phyloP scores from a whole-genome alignment of 345 rosid genomes.

The Erucastrum elatum region DNA sequence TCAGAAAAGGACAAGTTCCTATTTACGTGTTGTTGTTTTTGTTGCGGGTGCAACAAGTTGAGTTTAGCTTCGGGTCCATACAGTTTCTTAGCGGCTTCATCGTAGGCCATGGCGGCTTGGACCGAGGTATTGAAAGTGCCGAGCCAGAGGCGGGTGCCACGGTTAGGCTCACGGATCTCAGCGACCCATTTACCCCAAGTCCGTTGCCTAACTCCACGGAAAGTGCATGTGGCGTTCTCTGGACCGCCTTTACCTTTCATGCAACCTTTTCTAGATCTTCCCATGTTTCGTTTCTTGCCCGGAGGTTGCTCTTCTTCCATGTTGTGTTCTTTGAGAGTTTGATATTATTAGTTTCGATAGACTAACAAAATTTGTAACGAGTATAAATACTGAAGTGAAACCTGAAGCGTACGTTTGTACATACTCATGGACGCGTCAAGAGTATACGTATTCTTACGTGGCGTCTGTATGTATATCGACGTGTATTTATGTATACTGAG shows the following conservation, averaged over 20 bases:
- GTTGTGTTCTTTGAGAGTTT: constrained; percentile 18
- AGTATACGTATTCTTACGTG: constrained; percentile 29
- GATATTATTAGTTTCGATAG: not conserved
- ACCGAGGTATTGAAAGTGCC: constrained; percentile 54
- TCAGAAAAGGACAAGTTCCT: constrained; percentile 28
- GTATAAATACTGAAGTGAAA: constrained; percentile 5
- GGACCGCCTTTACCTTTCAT: constrained; percentile 77
- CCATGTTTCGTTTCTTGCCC: constrained; percentile 44
- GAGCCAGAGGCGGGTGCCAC: constrained; percentile 58
- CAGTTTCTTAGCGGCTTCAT: constrained; percentile 53
- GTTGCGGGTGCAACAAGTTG: constrained; percentile 44
- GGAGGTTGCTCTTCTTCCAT: constrained; percentile 40
- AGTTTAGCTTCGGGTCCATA: constrained; percentile 54
- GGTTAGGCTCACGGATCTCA: constrained; percentile 59
- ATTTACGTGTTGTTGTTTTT: constrained; percentile 12
- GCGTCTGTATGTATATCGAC: constrained; percentile 20
- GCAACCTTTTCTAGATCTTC: constrained; percentile 67
- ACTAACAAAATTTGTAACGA: not conserved
- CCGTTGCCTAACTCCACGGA: constrained; percentile 58
- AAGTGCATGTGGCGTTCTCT: constrained; percentile 54
- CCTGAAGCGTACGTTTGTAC: constrained; percentile 3
- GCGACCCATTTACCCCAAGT: constrained; percentile 74
- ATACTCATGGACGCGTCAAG: constrained; percentile 29
- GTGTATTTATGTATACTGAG: constrained; percentile 32
- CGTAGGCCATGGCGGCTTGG: constrained; percentile 61